Base-by-base conservation (phyloP, 1,284 basidiomycete species). In the Leccinum variabile region DNA sequence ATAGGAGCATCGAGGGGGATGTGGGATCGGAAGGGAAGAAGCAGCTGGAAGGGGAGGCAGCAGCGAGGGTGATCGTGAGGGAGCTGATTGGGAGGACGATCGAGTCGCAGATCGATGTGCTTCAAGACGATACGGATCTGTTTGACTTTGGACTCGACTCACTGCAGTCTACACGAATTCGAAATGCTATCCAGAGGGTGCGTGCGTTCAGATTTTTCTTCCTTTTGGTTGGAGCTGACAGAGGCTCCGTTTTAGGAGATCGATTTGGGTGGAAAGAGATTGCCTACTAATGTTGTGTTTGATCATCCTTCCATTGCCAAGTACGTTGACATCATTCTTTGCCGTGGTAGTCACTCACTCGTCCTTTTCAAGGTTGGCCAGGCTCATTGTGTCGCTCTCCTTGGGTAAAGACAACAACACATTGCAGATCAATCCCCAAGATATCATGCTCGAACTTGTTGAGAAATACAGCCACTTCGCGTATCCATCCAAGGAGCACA, bases 121-220 rank as follows among this genome's bases (percentile, higher is more conserved):
- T 79, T 32, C 67, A 73, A 39, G 74, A 77, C 57, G 70, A 73
- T 11, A 37, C 3, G 35, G 35, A 37, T 14, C 14, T 54, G n/a
- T 33, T 54, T 18, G 52, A 30, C 30, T 30, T 33, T 10, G 53
- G 53, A n/a, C 30, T 54, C 2, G 16, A 54, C 32, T 33, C 30
- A n/a, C 10, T 52, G 25, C 50, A 52, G 9, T 30, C 50, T 25
- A 49, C 50, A 28, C 50, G 25, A 0, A 52, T 52, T 10, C 13
- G 50, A 0, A 16, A 52, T 28, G 28, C 25, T 28, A 75, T 83
- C 52, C 78, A 80, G 65, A 81, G 81, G 68, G 77, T 73, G 37
- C 46, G 67, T 61, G 11, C 2, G 2, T 41, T 37, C 8, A 8
- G 9, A n/a, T 4, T 25, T 9, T 39, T 33, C 35, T 37, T 37